Base-by-base conservation (phyloP, 2,329 filamentous ascomycete genomes). In the Neopestalotiopsis sp. region DNA sequence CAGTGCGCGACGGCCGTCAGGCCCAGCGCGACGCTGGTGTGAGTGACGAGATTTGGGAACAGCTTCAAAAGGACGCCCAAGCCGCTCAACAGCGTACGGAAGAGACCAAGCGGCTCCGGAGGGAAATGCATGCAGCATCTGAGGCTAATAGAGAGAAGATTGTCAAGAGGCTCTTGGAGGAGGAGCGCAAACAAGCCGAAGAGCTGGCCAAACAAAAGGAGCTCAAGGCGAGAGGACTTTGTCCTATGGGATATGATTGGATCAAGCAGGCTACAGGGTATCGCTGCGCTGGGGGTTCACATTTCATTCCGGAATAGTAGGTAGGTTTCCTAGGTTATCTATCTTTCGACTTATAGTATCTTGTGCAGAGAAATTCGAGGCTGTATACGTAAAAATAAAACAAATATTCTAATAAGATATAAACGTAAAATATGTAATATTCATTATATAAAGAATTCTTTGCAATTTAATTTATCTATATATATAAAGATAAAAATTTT, bases 261-360 rank as follows among this genome's bases (percentile, higher is more conserved):
- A 88, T 91, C 32, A 88, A 86, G 72, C 85, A 90, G 73, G 56
- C 2, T 1, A 75, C 73, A 1, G 91, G 91, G 0, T 94, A 89
- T 77, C 77, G 89, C 4, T 93, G 91, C 79, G 84, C 84, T 0
- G 91, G 86, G 0, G 91, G 91, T 0, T 75, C 74, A 2, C 91
- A 93, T 78, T 91, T 74, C 68, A 78, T 90, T 4, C 14, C n/a
- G 17, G 45, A 52, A 28, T 28, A 3, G 24, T 28, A 28, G 24
- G 24, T 28, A 28, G 24, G 24, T 3, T 4, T 28, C 3, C 24
- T 28, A 4, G 24, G 3, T 28, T 4, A 28, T 28, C 24, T 28
- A 28, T 28, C 24, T 28, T 28, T 28, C 24, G 24, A 28, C 24
- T 28, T 0, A 28, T 28, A 28, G 24, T 28, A 28, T 28, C 24